Percentiles rank a stretch among this genome's conserved stretches.
phyloP scores from a whole-genome alignment of 257 asterid species.

The Linaria vulgaris region DNA sequence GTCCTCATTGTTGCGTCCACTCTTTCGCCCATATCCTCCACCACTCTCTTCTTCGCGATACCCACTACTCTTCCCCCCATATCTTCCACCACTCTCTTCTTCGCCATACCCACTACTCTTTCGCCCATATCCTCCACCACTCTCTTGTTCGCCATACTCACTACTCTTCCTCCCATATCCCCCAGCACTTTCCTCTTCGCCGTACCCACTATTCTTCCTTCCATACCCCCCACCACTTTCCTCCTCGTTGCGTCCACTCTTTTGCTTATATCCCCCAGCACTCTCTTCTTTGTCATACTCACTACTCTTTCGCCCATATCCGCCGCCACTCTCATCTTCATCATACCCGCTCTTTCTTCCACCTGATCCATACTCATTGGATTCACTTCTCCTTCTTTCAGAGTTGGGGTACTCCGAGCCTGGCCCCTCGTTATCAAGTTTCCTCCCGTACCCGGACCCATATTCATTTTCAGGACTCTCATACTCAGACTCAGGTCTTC shows the following conservation, averaged over 20 bases:
- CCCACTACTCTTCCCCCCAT: constrained; percentile 30
- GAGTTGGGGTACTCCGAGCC: no score
- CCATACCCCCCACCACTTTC: not conserved
- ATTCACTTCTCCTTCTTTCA: no score
- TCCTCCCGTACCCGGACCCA: no score
- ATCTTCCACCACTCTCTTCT: no score
- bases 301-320: constrained; percentile 29
- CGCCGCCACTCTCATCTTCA: constrained; percentile 6
- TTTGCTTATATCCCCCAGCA: constrained; percentile 28
- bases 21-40: constrained; percentile 30
- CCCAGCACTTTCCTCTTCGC: not conserved
- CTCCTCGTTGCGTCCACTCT: constrained; percentile 28
- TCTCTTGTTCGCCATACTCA: not conserved
- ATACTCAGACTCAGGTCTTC: not conserved
- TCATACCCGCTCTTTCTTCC: constrained; percentile 18
- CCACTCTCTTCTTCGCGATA: constrained; percentile 25
- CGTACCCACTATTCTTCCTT: not conserved
- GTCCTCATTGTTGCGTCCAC: constrained; percentile 27
- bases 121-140: no score
- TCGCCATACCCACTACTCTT: no score
- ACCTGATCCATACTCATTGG: not conserved
- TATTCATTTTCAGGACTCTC: not conserved
- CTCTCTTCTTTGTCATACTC: constrained; percentile 30
- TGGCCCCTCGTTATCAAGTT: no score
- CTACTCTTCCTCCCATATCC: not conserved